phyloP scores from a whole-genome alignment of 2,329 filamentous ascomycete genomes.

The Diaporthe vaccinii region DNA sequence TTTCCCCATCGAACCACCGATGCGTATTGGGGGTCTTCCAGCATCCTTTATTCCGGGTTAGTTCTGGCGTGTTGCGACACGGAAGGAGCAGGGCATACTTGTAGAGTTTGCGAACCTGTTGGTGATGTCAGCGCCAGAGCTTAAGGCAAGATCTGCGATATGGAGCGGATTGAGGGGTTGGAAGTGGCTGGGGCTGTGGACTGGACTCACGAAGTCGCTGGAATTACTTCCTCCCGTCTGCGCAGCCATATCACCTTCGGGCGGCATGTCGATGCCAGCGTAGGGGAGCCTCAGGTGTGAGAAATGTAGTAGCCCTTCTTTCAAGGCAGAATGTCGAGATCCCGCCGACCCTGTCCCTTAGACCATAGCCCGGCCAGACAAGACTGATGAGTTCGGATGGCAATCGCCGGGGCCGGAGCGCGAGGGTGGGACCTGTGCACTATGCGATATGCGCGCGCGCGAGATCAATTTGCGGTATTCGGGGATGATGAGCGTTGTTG shows the following conservation, averaged over 20 bases:
- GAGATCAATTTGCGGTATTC: constrained; percentile 5
- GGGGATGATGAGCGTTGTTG: background rate
- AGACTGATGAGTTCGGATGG: constrained; percentile 7
- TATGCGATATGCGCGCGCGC: constrained; percentile 17
- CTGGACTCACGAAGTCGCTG: constrained; percentile 88
- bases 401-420: constrained; percentile 11
- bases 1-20: constrained; percentile 96
- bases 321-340: constrained; percentile 17
- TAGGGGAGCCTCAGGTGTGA: background rate
- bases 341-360: constrained; percentile 11
- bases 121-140: constrained; percentile 38
- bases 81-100: constrained; percentile 74
- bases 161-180: constrained; percentile 34
- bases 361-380: constrained; percentile 16
- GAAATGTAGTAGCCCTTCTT: background rate
- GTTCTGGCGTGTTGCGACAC: constrained; percentile 44
- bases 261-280: constrained; percentile 49
- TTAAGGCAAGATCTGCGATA: background rate
- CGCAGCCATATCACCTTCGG: constrained; percentile 54
- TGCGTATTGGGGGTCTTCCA: constrained; percentile 94
- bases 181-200: constrained; percentile 34
- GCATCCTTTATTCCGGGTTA: constrained; percentile 75
- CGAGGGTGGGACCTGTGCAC: background rate
- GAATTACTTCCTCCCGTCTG: constrained; percentile 78
- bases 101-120: constrained; percentile 95